These are phyloP conservation scores for Penicillium angulare DNA, from an alignment of 495 filamentous ascomycete genomes.

Conservation along the genomic window DNA sequence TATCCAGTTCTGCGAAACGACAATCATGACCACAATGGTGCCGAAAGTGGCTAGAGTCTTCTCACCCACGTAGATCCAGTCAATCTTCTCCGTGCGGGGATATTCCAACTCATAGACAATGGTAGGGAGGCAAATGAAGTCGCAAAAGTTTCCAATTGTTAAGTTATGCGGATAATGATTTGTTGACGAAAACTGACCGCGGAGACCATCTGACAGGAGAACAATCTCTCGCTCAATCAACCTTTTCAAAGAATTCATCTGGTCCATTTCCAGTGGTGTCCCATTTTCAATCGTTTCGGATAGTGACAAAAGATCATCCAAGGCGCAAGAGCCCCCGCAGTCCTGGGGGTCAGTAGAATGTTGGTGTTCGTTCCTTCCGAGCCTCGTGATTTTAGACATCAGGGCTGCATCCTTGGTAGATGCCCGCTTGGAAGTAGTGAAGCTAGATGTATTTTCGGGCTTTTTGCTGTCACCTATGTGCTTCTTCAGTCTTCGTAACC, in stretches of 20 bases:
- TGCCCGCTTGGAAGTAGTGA: neutral
- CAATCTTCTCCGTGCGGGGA: slow-evolving; percentile 63
- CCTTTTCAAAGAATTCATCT: slow-evolving; percentile 56
- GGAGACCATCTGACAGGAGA: slow-evolving; percentile 60
- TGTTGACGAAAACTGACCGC: slow-evolving; percentile 45
- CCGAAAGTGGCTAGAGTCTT: slow-evolving; percentile 67
- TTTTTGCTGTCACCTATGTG: slow-evolving; percentile 1
- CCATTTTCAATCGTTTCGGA: slow-evolving; percentile 54
- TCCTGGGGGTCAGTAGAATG: slow-evolving; percentile 3
- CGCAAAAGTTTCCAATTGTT: slow-evolving; percentile 62
- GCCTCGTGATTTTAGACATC: slow-evolving; percentile 5
- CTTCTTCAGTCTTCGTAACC: slow-evolving; percentile 41
- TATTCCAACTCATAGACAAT: slow-evolving; percentile 77
- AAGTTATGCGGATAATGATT: slow-evolving; percentile 66
- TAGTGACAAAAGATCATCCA: slow-evolving; percentile 51
- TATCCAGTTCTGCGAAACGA: slow-evolving; percentile 48
- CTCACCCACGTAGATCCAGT: slow-evolving; percentile 71
- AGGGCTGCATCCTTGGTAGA: neutral
- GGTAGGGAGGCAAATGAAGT: slow-evolving; percentile 70
- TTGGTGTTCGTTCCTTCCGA: neutral
- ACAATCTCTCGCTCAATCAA: slow-evolving; percentile 63
- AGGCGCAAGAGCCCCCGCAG: slow-evolving; percentile 3
- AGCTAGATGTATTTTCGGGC: neutral
- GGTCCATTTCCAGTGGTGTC: slow-evolving; percentile 55
- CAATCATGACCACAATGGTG: slow-evolving; percentile 47